Percentiles rank a stretch among this genome's conserved stretches.
Conservation (phyloP, 805 yeast species). For the Lipomyces orientalis region DNA sequence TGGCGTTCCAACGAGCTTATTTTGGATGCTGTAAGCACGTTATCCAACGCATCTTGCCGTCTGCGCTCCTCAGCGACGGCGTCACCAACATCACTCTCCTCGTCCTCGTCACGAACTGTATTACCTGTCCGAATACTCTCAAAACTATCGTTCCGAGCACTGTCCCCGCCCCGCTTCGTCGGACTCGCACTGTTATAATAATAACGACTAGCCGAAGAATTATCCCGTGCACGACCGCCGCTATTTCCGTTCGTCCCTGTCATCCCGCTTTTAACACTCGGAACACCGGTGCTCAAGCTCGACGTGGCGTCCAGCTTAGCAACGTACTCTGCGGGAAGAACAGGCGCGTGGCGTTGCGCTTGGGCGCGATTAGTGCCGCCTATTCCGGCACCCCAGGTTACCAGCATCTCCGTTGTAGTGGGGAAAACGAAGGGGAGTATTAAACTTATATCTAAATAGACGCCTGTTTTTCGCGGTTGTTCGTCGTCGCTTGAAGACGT, state of each 20-base stretch:
- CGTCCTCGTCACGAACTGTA: background rate
- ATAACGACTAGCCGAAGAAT: constrained; percentile 14
- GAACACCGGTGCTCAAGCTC: constrained; percentile 33
- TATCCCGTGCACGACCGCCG: constrained; percentile 14
- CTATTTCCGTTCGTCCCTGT: constrained; percentile 17
- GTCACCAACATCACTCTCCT: background rate
- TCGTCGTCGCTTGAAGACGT: constrained; percentile 19
- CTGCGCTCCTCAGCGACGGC: background rate
- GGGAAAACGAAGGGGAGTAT: constrained; percentile 67
- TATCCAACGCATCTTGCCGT: background rate
- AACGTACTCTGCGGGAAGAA: constrained; percentile 68
- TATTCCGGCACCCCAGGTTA: constrained; percentile 76
- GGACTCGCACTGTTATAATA: constrained; percentile 6
- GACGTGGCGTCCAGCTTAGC: constrained; percentile 68
- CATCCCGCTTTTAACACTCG: constrained; percentile 31
- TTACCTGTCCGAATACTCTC: background rate
- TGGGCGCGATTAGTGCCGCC: constrained; percentile 63
- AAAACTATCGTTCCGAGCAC: background rate
- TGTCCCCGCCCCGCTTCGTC: background rate
- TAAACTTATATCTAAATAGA: constrained; percentile 46
- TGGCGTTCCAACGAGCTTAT: constrained; percentile 21
- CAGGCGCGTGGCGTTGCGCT: constrained; percentile 68
- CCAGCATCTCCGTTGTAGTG: constrained; percentile 70
- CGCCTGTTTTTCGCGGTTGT: constrained; percentile 21
- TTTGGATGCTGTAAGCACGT: constrained; percentile 10